Conservation (phyloP, 2,329 filamentous ascomycete species). For the Talaromyces sp. region DNA sequence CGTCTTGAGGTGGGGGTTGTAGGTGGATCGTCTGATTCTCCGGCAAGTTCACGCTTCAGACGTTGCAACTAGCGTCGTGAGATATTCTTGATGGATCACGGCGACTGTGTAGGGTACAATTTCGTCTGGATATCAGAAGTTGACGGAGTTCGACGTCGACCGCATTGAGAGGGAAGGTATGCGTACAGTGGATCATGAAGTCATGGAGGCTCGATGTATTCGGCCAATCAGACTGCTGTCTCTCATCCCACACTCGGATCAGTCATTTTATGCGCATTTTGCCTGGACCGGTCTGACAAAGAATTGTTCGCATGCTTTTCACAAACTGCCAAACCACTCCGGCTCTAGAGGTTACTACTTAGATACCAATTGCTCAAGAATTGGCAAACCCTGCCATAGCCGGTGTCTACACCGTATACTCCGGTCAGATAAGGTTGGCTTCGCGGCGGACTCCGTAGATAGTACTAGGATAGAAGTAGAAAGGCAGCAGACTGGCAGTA, state of each 20-base stretch:
- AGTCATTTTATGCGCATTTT: background rate
- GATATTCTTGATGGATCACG: background rate
- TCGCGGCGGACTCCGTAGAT: background rate
- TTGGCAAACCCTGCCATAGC: no score
- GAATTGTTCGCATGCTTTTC: background rate
- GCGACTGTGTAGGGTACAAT: background rate
- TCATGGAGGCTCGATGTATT: background rate
- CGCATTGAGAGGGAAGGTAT: background rate
- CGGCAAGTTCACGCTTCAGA: background rate
- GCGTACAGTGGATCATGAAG: background rate
- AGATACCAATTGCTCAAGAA: no score
- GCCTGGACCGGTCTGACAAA: background rate
- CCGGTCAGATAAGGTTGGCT: background rate
- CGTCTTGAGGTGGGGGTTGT: constrained; percentile 1
- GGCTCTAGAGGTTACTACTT: no score
- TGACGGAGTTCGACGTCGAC: background rate
- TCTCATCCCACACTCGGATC: background rate
- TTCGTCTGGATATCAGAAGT: background rate
- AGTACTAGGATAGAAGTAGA: background rate
- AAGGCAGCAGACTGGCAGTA: background rate
- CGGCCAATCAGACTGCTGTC: background rate
- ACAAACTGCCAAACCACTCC: no score
- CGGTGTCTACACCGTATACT: no score
- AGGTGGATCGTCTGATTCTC: background rate
- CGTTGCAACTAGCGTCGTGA: background rate